Percentiles rank a stretch among this genome's conserved stretches.
phyloP scores from a whole-genome alignment of 2,329 filamentous ascomycete genomes.

The Cladosporium cucumerinum region DNA sequence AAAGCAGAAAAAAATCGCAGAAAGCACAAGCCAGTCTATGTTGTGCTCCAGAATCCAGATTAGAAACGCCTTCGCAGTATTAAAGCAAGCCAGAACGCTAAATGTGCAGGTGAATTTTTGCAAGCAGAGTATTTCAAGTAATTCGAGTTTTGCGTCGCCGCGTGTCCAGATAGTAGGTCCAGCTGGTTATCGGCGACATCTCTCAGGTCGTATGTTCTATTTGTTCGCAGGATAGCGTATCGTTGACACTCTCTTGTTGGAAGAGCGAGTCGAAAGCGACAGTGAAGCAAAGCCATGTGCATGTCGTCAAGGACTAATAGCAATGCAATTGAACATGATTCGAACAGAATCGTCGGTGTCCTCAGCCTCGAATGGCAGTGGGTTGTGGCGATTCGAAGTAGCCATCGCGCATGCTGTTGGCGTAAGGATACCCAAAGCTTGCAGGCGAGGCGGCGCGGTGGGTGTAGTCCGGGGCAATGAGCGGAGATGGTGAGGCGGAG shows the following conservation, averaged over 20 bases:
- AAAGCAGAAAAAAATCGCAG: neutral
- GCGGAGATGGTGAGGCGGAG: constrained; percentile 33
- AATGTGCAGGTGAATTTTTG: constrained; percentile 6
- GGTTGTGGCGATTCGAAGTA: constrained; percentile 34
- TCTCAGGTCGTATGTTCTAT: neutral
- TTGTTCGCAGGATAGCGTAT: neutral
- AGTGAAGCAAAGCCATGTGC: neutral
- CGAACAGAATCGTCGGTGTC: neutral
- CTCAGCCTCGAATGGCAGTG: constrained; percentile 37
- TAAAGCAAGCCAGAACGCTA: constrained; percentile 2
- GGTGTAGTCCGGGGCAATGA: constrained; percentile 27
- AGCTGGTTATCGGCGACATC: neutral
- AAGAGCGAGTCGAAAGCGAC: neutral
- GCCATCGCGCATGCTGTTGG: constrained; percentile 31
- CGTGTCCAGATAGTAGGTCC: neutral
- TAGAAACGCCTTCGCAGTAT: constrained; percentile 4
- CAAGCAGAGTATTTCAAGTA: neutral
- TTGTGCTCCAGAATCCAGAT: constrained; percentile 5
- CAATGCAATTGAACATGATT: neutral
- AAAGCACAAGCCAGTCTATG: constrained; percentile 4
- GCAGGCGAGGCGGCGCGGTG: constrained; percentile 31
- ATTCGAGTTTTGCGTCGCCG: neutral
- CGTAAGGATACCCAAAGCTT: constrained; percentile 38
- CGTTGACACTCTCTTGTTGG: constrained; percentile 1
- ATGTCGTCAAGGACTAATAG: neutral